A percentile compares a stretch with the other conserved stretches of the same genome.
Conservation (phyloP, 1,139 yeast species). For the Zygoascus sp. region DNA sequence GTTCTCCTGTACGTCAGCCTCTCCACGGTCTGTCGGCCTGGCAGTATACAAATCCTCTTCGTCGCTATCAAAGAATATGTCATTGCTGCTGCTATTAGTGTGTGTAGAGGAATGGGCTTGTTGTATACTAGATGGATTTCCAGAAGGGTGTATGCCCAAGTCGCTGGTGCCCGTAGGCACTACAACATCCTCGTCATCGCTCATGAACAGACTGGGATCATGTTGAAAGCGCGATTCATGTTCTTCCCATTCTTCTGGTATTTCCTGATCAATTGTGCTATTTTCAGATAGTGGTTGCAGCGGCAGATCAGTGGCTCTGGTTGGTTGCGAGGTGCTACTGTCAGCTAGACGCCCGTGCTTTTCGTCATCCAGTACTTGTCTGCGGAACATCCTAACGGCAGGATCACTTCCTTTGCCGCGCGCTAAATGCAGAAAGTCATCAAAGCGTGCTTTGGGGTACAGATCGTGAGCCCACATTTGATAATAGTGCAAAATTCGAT, state of each 20-base stretch:
- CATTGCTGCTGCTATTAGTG: too few species aligned
- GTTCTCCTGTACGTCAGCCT: background rate
- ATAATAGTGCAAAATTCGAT: slow-evolving; percentile 55
- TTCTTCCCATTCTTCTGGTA: slow-evolving; percentile 11
- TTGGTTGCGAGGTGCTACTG: background rate
- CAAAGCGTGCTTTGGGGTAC: slow-evolving; percentile 72
- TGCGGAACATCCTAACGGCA: slow-evolving; percentile 21
- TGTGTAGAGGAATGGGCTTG: too few species aligned
- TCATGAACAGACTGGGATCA: background rate
- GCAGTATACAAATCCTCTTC: background rate
- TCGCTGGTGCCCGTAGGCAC: too few species aligned
- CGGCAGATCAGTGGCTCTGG: background rate
- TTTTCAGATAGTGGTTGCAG: background rate
- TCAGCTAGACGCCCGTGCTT: background rate
- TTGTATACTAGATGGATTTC: too few species aligned
- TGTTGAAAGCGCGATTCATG: background rate
- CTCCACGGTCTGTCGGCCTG: slow-evolving; percentile 1
- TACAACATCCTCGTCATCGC: background rate
- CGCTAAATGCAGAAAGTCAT: slow-evolving; percentile 46
- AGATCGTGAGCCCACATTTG: slow-evolving; percentile 83
- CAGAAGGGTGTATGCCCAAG: too few species aligned
- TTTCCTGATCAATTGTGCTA: slow-evolving; percentile 6
- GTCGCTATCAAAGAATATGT: slow-evolving; percentile 1
- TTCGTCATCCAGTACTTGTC: background rate
- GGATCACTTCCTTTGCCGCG: slow-evolving; percentile 32